Base-by-base conservation (phyloP, 345 rosid species). In the Kandelia obovata region DNA sequence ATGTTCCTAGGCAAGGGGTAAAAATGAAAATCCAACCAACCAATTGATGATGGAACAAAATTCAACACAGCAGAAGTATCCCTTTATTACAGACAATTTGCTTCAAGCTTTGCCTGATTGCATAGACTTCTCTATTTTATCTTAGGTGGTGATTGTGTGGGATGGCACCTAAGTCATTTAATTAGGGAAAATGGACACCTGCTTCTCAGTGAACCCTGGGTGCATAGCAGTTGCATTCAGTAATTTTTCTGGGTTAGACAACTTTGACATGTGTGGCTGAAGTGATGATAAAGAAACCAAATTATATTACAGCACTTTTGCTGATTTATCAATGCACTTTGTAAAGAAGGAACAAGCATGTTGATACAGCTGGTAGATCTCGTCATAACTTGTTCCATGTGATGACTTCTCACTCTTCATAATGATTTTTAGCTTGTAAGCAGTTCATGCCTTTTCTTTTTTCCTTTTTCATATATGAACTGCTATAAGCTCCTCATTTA, bases 331-430 rank as follows among this genome's bases (percentile, higher is more conserved):
- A 55, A 3, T 8, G 27, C 28, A 25, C 64, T 13, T 10, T 58
- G 58, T 59, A 37, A 16, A 69, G 59, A 47, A 58, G 58, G n/a
- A 28, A n/a, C 21, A 69, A 26, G 32, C 43, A 39, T 15, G 32
- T 46, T 17, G 31, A 20, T 43, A 20, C 20, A 63, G 25, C 56
- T 53, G 17, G 21, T 53, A 5, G 26, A 4, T 61, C 62, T 53
- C 8, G 23, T 58, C 7, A 2, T 39, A 46, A 31, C 25, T 3
- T 19, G 17, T 53, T 70, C 27, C 16, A 16, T 17, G 17, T 9
- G 10, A 32, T 5, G 27, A 13, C 13, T 49, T 34, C 37, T 7
- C 37, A 34, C 23, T 32, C 31, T 30, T 53, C 46, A 13, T 47
- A 2, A 19, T 23, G 52, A 32, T 10, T 55, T n/a, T 13, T 26